Base-by-base conservation (phyloP, 129 eudicot genomes). In the Helichrysum umbraculigerum region DNA sequence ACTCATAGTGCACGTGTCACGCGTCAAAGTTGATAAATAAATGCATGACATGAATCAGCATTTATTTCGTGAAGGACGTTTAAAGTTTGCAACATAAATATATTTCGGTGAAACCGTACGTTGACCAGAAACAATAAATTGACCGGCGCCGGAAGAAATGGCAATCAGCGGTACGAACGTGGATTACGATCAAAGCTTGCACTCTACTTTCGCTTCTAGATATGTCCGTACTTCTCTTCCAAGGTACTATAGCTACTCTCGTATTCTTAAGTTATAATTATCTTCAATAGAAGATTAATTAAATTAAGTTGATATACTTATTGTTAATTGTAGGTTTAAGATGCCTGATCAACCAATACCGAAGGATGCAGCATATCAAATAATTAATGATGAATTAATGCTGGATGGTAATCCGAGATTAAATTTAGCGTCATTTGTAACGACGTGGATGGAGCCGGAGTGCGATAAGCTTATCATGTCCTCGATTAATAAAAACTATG, bases 401-500 rank as follows among this genome's bases (percentile, higher is more conserved):
- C 76, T 91, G 61, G 97, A 91, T 56, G 94, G 97, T 2, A 91
- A 91, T 50, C 97, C 96, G 2, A 84, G 96, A 77, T 78, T 91
- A 22, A 88, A 91, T 25, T 61, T 91, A 75, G 97, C 95, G 4
- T 88, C 96, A 0, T 91, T 88, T 61, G 95, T 87, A 14, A 91
- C 92, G 10, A 91, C 95, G 0, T 90, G 90, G 96, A 90, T 90
- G 96, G 97, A 91, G 79, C 91, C 91, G 0, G 94, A 91, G 74
- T 86, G 90, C 21, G 97, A 91, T 71, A 81, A 88, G 66, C 97
- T 91, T 21, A 87, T 91, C 4, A 91, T 89, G 97, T 83, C 90
- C 2, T 83, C 96, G 17, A 29, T 87, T 28, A 91, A 89, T 69
- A 89, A 86, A 79, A 87, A 87, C 75, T 87, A 87, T 8, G 87